Evolutionary conservation across 495 filamentous ascomycete genomes (phyloP).

Genomic region (Penicillium herquei): DNA sequence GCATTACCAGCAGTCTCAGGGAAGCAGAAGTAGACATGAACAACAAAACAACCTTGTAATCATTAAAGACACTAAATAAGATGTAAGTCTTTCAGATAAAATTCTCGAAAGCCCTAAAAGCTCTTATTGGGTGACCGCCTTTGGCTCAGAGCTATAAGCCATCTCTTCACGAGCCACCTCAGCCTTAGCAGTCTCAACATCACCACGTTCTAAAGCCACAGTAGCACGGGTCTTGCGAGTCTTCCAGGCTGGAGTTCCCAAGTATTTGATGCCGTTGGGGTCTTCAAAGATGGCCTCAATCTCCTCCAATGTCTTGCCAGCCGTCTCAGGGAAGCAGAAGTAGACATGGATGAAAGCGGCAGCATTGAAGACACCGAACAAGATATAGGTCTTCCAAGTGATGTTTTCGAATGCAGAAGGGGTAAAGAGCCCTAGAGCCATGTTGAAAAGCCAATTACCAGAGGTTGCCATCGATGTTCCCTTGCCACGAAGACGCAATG

Average conservation of each 20-base stretch:
- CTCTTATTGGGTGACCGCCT: neutral
- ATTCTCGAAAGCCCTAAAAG: conserved; percentile 65
- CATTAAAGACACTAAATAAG: conserved; percentile 71
- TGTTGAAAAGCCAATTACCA: conserved; percentile 73
- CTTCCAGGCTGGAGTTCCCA: conserved; percentile 73
- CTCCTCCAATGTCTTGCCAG: conserved; percentile 75
- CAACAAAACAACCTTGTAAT: conserved; percentile 59
- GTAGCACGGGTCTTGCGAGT: conserved; percentile 36
- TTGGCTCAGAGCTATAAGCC: neutral
- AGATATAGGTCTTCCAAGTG: conserved; percentile 67
- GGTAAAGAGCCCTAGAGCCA: conserved; percentile 70
- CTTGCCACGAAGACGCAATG: conserved; percentile 55
- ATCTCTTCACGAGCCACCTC: neutral
- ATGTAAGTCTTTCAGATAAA: conserved; percentile 73
- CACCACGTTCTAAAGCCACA: conserved; percentile 18
- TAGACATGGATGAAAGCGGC: conserved; percentile 67
- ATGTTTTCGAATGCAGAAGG: conserved; percentile 69
- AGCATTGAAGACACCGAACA: conserved; percentile 72
- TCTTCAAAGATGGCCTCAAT: conserved; percentile 67
- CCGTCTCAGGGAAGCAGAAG: conserved; percentile 78
- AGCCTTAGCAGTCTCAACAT: conserved; percentile 11
- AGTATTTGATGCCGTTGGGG: conserved; percentile 54
- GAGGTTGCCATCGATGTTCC: conserved; percentile 60
- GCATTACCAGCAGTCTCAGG: conserved; percentile 59
- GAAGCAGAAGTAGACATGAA: conserved; percentile 75